These are phyloP conservation scores for Fusarium tricinctum DNA, from an alignment of 2,329 filamentous ascomycete species.

Conservation along the genomic window DNA sequence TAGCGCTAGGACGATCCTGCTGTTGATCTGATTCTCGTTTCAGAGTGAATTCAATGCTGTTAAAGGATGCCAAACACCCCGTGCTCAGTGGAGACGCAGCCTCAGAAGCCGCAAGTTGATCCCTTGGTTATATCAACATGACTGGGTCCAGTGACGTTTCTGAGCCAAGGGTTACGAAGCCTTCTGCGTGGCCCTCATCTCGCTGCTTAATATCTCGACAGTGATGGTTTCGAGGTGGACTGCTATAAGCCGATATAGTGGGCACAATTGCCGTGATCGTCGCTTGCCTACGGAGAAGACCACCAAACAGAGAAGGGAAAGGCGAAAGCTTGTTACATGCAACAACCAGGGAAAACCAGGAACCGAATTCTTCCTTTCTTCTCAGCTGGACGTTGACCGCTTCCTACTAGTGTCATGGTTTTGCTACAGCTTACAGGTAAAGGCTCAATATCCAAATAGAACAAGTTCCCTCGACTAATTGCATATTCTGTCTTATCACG, in stretches of 20 bases:
- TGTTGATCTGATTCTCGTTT: conserved; percentile 47
- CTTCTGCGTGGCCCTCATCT: conserved; percentile 39
- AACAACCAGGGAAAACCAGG: conserved; percentile 8
- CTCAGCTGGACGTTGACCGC: conserved; percentile 9
- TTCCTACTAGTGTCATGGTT: conserved; percentile 5
- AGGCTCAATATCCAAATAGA: too few species aligned
- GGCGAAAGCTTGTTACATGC: conserved; percentile 32
- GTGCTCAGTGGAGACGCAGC: conserved; percentile 33
- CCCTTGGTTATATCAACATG: conserved; percentile 19
- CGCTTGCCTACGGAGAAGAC: conserved; percentile 31
- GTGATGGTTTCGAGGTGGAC: conserved; percentile 38
- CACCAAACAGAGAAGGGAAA: conserved; percentile 36
- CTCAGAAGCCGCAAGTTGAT: conserved; percentile 40
- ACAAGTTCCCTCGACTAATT: conserved; percentile 2
- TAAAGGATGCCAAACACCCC: conserved; percentile 27
- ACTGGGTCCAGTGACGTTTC: conserved; percentile 41
- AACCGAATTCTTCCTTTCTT: background rate
- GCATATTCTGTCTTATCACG: conserved; percentile 17
- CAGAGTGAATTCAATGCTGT: conserved; percentile 39
- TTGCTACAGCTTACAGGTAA: background rate
- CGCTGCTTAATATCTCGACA: conserved; percentile 20
- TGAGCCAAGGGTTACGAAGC: conserved; percentile 44
- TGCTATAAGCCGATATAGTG: conserved; percentile 38
- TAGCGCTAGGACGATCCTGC: conserved; percentile 41
- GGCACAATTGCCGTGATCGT: conserved; percentile 36